Evolutionary conservation across 106 monocot genomes (phyloP).

Genomic region (Cymbidium sinense): DNA sequence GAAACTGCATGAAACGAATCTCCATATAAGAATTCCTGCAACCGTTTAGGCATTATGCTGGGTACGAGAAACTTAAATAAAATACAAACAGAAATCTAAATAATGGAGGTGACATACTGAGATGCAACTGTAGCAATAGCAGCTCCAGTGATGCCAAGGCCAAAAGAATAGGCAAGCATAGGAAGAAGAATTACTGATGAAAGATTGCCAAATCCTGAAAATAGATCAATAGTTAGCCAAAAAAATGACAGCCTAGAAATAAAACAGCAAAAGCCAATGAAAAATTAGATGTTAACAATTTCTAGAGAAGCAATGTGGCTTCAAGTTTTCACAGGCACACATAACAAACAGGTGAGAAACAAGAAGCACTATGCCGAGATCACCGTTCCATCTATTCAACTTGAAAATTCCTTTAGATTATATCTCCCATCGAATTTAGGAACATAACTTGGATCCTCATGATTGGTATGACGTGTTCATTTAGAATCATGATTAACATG

Average conservation of each 20-base stretch:
- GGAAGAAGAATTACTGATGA: conserved; percentile 74
- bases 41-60: neutral
- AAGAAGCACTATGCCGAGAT: too few species aligned
- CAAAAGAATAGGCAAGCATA: conserved; percentile 58
- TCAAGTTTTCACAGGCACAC: neutral
- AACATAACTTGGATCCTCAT: too few species aligned
- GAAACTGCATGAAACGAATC: neutral
- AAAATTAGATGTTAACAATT: neutral
- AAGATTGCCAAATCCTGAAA: conserved; percentile 82
- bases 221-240: conserved; percentile 3
- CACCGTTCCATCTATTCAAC: too few species aligned
- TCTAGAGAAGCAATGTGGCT: too few species aligned
- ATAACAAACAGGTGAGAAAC: neutral
- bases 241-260: neutral
- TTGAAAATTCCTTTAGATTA: too few species aligned
- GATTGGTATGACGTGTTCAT: too few species aligned
- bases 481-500: too few species aligned
- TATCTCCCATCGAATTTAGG: too few species aligned
- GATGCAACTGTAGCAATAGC: conserved; percentile 86
- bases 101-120: conserved; percentile 52
- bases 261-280: neutral
- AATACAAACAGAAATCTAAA: neutral
- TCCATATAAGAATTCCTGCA: neutral
- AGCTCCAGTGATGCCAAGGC: conserved; percentile 86
- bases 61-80: conserved; percentile 3